Percentiles rank a stretch among this genome's conserved stretches.
phyloP scores from a whole-genome alignment of 2,329 filamentous ascomycete genomes.

The Nothomitra cinnamomea region DNA sequence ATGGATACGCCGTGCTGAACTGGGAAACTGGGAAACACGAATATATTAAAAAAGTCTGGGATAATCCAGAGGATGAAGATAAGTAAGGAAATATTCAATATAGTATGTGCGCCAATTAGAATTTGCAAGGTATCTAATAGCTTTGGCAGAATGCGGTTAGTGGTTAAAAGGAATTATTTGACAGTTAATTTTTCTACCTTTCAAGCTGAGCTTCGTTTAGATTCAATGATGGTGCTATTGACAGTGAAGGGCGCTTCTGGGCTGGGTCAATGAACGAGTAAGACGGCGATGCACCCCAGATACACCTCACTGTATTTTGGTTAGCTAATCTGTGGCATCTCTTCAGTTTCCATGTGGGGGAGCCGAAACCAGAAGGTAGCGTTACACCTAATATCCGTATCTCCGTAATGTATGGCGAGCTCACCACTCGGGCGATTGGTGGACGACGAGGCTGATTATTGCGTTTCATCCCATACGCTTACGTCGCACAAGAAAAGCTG shows the following conservation, averaged over 20 bases:
- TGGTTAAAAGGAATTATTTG: neutral
- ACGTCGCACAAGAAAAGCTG: conserved; percentile 10
- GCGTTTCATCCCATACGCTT: too few species aligned
- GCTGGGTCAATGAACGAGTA: conserved; percentile 77
- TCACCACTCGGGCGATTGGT: too few species aligned
- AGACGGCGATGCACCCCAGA: conserved; percentile 19
- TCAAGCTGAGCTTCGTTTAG: conserved; percentile 19
- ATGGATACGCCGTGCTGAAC: conserved; percentile 65
- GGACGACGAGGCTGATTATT: too few species aligned
- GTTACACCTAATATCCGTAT: neutral
- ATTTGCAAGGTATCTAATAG: conserved; percentile 8
- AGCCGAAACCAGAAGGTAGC: conserved; percentile 20
- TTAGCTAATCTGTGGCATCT: conserved; percentile 2
- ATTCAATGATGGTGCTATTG: conserved; percentile 68
- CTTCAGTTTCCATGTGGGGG: conserved; percentile 16
- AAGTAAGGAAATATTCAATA: conserved; percentile 21
- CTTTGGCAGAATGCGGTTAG: neutral
- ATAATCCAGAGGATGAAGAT: conserved; percentile 30
- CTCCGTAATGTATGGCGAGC: neutral
- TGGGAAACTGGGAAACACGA: conserved; percentile 36
- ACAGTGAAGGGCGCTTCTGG: conserved; percentile 70
- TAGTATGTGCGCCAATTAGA: too few species aligned
- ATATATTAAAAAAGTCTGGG: conserved; percentile 41
- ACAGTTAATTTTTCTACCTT: too few species aligned
- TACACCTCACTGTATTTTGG: conserved; percentile 15